Evolutionary conservation across 2,329 filamentous ascomycete genomes (phyloP).

Genomic region (Scedosporium apiospermum): DNA sequence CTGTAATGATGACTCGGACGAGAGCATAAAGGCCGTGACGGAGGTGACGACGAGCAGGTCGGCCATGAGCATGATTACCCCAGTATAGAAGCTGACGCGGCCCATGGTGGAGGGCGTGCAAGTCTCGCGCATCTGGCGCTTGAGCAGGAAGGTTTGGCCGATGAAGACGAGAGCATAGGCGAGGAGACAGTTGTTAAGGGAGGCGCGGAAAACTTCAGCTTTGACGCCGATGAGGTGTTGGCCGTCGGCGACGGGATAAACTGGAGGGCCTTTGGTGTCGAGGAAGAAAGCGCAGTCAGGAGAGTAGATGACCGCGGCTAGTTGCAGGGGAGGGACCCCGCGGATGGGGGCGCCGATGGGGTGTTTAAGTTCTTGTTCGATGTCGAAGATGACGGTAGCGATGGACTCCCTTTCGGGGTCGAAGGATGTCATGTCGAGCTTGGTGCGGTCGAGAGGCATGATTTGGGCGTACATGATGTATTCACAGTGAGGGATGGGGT

Average conservation of each 20-base stretch:
- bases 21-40: conserved; percentile 9
- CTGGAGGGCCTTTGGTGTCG: conserved; percentile 53
- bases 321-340: conserved; percentile 44
- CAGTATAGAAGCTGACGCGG: conserved; percentile 55
- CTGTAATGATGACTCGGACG: conserved; percentile 33
- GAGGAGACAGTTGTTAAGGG: conserved; percentile 50
- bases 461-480: conserved; percentile 80
- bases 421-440: conserved; percentile 21
- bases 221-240: conserved; percentile 52
- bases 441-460: conserved; percentile 39
- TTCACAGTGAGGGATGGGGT: conserved; percentile 70
- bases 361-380: conserved; percentile 54
- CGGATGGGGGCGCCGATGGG: conserved; percentile 50
- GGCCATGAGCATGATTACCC: conserved; percentile 51
- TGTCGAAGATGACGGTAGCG: conserved; percentile 35
- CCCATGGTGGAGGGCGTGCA: conserved; percentile 59
- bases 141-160: conserved; percentile 52
- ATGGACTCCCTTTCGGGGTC: conserved; percentile 22
- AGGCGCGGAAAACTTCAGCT: conserved; percentile 46
- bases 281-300: conserved; percentile 60
- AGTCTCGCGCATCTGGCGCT: conserved; percentile 55
- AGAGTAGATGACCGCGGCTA: conserved; percentile 57
- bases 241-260: conserved; percentile 38
- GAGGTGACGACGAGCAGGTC: conserved; percentile 38
- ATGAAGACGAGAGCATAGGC: conserved; percentile 46